These are phyloP conservation scores for Monilinia polystroma DNA, from an alignment of 2,329 filamentous ascomycete species.

Conservation along the genomic window DNA sequence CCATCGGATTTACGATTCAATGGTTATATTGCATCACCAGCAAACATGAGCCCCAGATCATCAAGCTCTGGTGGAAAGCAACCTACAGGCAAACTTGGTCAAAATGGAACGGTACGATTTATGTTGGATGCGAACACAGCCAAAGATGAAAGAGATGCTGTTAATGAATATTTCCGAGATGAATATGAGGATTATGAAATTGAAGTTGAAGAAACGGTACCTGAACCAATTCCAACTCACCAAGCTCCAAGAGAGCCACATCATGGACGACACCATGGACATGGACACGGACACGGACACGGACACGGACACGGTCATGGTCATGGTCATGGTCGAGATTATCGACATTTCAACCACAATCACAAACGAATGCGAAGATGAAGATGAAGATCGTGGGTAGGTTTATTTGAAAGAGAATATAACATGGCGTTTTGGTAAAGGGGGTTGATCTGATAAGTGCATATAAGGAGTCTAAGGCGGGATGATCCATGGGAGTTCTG, in stretches of 20 bases:
- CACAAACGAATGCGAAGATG: conserved; percentile 27
- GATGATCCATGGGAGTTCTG: neutral
- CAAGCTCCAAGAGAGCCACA: conserved; percentile 27
- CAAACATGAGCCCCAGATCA: conserved; percentile 39
- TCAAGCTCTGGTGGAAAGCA: conserved; percentile 34
- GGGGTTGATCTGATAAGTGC: neutral
- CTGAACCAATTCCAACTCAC: conserved; percentile 26
- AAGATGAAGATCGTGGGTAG: conserved; percentile 8
- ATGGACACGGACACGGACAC: conserved; percentile 21
- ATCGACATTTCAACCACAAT: conserved; percentile 27
- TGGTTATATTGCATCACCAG: conserved; percentile 36
- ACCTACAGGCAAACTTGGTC: conserved; percentile 38
- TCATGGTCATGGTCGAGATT: conserved; percentile 24
- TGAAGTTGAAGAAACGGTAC: conserved; percentile 66
- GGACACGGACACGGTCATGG: conserved; percentile 21
- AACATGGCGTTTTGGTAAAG: conserved; percentile 8
- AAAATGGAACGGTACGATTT: conserved; percentile 81
- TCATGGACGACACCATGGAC: conserved; percentile 23
- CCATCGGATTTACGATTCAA: conserved; percentile 39
- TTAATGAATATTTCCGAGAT: conserved; percentile 67
- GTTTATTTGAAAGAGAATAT: neutral
- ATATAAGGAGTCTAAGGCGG: neutral
- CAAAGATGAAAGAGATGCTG: conserved; percentile 65
- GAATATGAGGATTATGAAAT: conserved; percentile 76
- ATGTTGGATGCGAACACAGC: conserved; percentile 81